Evolutionary conservation across 108 stramenopile genomes (phyloP).

Genomic region (Schizochytrium sp.): DNA sequence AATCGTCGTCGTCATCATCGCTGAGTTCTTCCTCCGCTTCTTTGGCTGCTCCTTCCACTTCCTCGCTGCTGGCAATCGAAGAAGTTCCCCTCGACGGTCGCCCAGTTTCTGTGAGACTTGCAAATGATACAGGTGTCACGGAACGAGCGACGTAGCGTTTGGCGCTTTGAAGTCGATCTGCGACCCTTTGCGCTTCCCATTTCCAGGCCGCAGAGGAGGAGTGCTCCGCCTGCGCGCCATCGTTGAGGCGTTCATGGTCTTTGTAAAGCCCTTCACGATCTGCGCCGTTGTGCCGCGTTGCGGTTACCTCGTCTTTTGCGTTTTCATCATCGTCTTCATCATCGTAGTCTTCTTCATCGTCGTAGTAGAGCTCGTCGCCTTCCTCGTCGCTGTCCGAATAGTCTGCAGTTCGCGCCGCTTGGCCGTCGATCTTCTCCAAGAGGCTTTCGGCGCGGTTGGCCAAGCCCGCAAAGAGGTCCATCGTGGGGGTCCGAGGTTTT

Average conservation of each 20-base stretch:
- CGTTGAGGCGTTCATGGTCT: background rate
- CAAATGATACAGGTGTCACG: background rate
- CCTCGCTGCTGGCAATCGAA: background rate
- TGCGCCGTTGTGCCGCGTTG: background rate
- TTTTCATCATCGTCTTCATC: no score
- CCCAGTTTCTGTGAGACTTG: background rate
- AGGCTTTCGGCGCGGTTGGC: conserved; percentile 15
- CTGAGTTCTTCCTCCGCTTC: background rate
- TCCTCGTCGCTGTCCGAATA: background rate
- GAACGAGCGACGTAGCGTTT: background rate
- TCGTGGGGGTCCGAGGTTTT: background rate
- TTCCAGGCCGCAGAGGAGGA: background rate
- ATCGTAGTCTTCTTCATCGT: background rate
- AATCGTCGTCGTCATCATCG: background rate
- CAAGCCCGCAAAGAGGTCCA: background rate
- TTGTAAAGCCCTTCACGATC: background rate
- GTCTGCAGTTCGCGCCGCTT: background rate
- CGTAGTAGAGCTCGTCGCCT: background rate
- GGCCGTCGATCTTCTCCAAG: conserved; percentile 11
- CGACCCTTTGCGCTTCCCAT: background rate
- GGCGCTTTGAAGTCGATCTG: background rate
- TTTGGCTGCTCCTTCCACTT: background rate
- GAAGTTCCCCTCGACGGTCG: background rate
- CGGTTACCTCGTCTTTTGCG: no score
- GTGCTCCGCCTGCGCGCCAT: background rate